Evolutionary conservation across 495 filamentous ascomycete genomes (phyloP).

Genomic region (Annulohypoxylon moriforme): DNA sequence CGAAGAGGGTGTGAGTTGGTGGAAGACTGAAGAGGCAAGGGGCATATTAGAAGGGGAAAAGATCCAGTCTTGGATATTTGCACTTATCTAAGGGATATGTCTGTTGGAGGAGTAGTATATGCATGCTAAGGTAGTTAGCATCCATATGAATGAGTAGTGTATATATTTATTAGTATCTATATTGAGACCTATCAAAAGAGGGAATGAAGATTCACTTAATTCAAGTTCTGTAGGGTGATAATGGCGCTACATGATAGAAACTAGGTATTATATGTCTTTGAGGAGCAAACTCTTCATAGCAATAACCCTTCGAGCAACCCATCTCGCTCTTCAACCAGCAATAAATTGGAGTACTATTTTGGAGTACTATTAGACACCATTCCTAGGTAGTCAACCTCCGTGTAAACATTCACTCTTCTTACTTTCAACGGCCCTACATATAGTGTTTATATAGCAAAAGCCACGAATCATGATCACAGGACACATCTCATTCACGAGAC

Average conservation of each 20-base stretch:
- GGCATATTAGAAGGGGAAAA: constrained; percentile 70
- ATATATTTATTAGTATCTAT: background rate
- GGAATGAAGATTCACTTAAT: background rate
- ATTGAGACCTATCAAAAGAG: background rate
- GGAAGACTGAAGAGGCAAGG: constrained; percentile 77
- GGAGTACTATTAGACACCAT: no score
- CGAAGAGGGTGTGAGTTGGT: constrained; percentile 81
- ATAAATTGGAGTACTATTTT: no score
- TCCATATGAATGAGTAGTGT: background rate
- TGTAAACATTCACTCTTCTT: no score
- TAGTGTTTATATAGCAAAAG: background rate
- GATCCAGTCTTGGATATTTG: constrained; percentile 46
- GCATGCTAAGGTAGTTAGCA: background rate
- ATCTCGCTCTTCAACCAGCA: no score
- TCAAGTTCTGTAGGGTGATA: background rate
- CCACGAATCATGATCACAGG: background rate
- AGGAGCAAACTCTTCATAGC: no score
- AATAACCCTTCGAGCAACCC: no score
- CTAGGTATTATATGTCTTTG: no score
- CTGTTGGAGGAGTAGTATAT: background rate
- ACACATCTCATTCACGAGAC: background rate
- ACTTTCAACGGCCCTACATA: background rate
- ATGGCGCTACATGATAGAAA: no score
- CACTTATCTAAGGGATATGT: background rate
- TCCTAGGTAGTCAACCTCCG: no score